These are phyloP conservation scores for Pythium sp. DNA, from an alignment of 352 stramenopile genomes.

Conservation along the genomic window DNA sequence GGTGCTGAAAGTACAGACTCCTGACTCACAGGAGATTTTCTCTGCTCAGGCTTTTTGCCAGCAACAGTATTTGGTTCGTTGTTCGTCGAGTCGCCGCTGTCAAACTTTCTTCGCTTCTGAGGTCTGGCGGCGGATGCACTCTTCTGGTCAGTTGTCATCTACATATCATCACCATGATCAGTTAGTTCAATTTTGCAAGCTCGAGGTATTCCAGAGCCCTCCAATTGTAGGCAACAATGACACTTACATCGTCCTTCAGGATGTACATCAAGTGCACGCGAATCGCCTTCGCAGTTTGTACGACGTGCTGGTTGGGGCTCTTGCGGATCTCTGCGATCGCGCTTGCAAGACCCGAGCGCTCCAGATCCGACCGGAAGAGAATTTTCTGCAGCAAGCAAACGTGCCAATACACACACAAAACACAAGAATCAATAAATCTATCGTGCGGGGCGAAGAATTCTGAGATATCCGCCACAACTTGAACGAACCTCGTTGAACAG, in stretches of 20 bases:
- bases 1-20: background rate
- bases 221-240: background rate
- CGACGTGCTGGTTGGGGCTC: slow-evolving; percentile 20
- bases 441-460: background rate
- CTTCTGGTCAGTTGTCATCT: slow-evolving; percentile 2
- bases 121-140: background rate
- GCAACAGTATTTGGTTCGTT: background rate
- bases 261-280: slow-evolving; percentile 21
- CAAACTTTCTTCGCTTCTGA: slow-evolving; percentile 4
- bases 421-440: background rate
- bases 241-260: slow-evolving; percentile 14
- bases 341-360: slow-evolving; percentile 14
- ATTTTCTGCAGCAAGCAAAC: slow-evolving; percentile 5
- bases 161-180: background rate
- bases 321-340: slow-evolving; percentile 18
- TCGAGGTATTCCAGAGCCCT: background rate
- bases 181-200: background rate
- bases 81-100: background rate
- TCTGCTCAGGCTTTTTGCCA: background rate
- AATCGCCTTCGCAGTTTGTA: slow-evolving; percentile 20
- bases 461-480: no score
- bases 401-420: background rate
- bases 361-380: slow-evolving; percentile 14
- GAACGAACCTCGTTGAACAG: slow-evolving; percentile 17
- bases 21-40: background rate